A percentile compares a stretch with the other conserved stretches of the same genome.
phyloP scores from a whole-genome alignment of 2,329 filamentous ascomycete genomes.

The Fusarium sp. region DNA sequence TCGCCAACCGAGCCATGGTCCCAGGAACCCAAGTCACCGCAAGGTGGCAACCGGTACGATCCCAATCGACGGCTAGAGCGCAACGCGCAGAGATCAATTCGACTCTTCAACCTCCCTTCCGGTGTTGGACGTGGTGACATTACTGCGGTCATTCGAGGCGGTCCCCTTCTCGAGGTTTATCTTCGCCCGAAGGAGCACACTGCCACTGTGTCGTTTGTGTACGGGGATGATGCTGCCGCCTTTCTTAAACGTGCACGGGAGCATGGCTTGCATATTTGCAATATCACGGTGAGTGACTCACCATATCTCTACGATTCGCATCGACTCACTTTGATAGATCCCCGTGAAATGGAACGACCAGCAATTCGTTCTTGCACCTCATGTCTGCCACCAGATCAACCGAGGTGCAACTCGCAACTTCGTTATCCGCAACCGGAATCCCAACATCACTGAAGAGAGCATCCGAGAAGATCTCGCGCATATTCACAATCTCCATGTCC shows the following conservation, averaged over 20 bases:
- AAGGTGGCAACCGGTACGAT: not conserved
- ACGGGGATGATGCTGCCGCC: conserved; percentile 68
- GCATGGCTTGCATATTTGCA: conserved; percentile 74
- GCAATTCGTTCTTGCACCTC: conserved; percentile 72
- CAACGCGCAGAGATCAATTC: conserved; percentile 65
- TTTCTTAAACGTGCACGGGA: conserved; percentile 74
- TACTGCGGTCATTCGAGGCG: conserved; percentile 73
- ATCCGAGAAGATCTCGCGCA: conserved; percentile 83
- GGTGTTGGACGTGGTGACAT: conserved; percentile 74
- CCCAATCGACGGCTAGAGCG: conserved; percentile 42
- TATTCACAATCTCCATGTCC: conserved; percentile 80
- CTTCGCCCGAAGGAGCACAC: conserved; percentile 67
- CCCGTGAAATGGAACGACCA: conserved; percentile 76
- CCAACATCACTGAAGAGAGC: conserved; percentile 68
- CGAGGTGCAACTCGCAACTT: conserved; percentile 79
- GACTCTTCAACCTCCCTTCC: conserved; percentile 71
- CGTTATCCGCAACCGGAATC: conserved; percentile 69
- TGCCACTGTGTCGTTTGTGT: conserved; percentile 77
- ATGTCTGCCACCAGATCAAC: conserved; percentile 72
- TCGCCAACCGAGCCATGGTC: not conserved
- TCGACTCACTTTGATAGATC: conserved; percentile 60
- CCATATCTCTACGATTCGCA: no score
- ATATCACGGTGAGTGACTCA: conserved; percentile 68
- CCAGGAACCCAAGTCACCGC: not conserved
- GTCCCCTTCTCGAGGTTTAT: conserved; percentile 75